Evolutionary conservation across 495 filamentous ascomycete species (phyloP), one percentile per base, ranked within the genome.

Genomic region (Talaromyces trachyspermus): DNA sequence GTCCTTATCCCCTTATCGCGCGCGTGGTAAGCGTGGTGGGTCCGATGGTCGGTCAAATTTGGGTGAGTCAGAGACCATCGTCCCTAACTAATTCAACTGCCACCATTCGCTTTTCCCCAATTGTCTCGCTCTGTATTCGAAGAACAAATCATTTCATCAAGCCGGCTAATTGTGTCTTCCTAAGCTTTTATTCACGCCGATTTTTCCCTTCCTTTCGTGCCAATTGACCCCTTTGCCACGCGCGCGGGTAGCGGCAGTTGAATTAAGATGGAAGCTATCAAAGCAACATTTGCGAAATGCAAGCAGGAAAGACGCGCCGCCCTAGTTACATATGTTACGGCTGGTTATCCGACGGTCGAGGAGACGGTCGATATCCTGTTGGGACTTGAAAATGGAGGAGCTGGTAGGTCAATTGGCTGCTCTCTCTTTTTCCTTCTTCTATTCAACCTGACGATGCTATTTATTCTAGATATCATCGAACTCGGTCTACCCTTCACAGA

Each of bases 271-370:
- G 91, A 96, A 51, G 76, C 63, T 38, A 85, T 98, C 55, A 94
- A 87, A 70, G 67, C 81, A 56, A 86, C 89, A 5, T 98, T 98
- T 61, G 81, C 80, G 54, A 83, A 80, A 75, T 95, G 89, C 77
- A 92, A 88, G 72, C 78, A 80, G 57, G 63, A 77, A 49, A 66
- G 71, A 49, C 74, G 68, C 51, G 66, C 75, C 25, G 91, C 92
- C 39, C 74, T 99, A 40, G 87, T 99, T 45, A 89, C 90, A 25
- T 99, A 99, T 74, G 85, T 95, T 55, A 97, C 92, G 12, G 92
- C 91, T 42, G 92, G 92, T 23, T 99, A 85, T 59, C 92, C 94
- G 4, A 88, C 78, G n/a, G 71, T 80, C 15, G 83, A 84, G 51
- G 81, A 86, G 56, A 89, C 88, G 0, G 81, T 87, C 32, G 80